Conservation (phyloP, 805 yeast species). For the Saccharomycopsis lassenensis region DNA sequence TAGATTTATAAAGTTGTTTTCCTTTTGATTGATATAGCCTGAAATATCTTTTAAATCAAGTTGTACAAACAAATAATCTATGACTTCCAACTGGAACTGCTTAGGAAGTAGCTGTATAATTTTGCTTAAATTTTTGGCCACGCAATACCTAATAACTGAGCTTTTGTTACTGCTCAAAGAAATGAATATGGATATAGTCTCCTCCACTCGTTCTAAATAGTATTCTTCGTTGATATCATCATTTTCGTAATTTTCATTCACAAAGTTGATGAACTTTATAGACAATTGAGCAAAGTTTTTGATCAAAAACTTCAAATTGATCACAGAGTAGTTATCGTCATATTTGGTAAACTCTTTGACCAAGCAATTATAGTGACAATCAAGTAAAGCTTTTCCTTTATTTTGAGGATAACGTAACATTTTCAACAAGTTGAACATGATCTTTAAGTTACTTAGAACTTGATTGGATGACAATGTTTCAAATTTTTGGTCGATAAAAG, state of each 20-base stretch:
- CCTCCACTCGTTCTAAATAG: constrained; percentile 33
- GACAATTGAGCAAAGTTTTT: constrained; percentile 22
- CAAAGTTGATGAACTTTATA: constrained; percentile 15
- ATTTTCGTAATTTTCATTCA: constrained; percentile 18
- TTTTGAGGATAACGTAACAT: constrained; percentile 3
- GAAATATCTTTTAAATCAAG: constrained; percentile 18
- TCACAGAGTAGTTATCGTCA: constrained; percentile 6
- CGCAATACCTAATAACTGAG: constrained; percentile 47
- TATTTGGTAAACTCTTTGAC: constrained; percentile 1
- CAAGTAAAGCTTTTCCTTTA: constrained; percentile 19
- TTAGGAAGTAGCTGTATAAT: constrained; percentile 27
- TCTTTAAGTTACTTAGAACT: constrained; percentile 5
- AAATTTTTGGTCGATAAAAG: constrained; percentile 17
- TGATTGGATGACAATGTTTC: background rate
- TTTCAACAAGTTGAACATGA: constrained; percentile 11
- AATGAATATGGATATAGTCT: constrained; percentile 38
- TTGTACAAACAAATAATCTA: constrained; percentile 19
- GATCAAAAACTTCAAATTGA: constrained; percentile 16
- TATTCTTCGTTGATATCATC: constrained; percentile 10
- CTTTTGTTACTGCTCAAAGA: constrained; percentile 35
- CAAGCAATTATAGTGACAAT: constrained; percentile 15
- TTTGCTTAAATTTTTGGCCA: constrained; percentile 56
- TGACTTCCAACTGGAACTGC: constrained; percentile 32
- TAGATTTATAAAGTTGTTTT: constrained; percentile 6
- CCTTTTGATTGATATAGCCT: constrained; percentile 19